Evolutionary conservation across 225 moss, liverwort and hornwort species (phyloP).

Genomic region (Rhytidiadelphus loreus): DNA sequence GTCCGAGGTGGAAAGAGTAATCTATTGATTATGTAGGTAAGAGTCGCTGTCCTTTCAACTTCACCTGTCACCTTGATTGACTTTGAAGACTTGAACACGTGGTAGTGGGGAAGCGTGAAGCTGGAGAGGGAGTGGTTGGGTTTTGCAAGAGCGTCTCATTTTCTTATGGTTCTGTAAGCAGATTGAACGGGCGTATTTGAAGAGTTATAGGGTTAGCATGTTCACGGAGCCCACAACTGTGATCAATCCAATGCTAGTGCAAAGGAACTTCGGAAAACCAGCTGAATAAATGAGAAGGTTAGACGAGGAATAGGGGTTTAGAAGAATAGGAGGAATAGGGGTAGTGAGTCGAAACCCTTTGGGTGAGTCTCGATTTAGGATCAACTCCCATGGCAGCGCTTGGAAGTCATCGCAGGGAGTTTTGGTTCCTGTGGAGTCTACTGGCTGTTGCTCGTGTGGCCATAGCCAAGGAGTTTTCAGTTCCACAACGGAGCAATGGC

Average conservation of each 20-base stretch:
- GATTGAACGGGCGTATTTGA: not conserved
- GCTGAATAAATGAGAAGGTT: not conserved
- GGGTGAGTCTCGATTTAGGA: not conserved
- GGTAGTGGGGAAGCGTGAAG: not conserved
- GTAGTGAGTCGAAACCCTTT: not conserved
- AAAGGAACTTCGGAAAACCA: not conserved
- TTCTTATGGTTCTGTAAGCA: not conserved
- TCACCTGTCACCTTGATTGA: not conserved
- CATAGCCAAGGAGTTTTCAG: not conserved
- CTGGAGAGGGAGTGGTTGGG: not conserved
- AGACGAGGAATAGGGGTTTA: not conserved
- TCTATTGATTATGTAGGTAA: not conserved
- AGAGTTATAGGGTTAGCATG: not conserved
- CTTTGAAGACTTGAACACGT: not conserved
- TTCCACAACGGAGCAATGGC: slow-evolving; percentile 1
- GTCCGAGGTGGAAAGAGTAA: not conserved
- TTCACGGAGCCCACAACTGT: not conserved
- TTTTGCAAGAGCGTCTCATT: not conserved
- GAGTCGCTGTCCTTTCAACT: not conserved
- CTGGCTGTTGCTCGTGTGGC: not conserved
- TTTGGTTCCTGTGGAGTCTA: not conserved
- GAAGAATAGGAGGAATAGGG: not conserved
- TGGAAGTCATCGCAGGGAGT: not conserved
- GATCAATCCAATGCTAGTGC: not conserved
- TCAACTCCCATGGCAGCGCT: not conserved